Evolutionary conservation across 192 early-diverging fungal genomes (phyloP).

Genomic region (Rhizophagus prolifer): DNA sequence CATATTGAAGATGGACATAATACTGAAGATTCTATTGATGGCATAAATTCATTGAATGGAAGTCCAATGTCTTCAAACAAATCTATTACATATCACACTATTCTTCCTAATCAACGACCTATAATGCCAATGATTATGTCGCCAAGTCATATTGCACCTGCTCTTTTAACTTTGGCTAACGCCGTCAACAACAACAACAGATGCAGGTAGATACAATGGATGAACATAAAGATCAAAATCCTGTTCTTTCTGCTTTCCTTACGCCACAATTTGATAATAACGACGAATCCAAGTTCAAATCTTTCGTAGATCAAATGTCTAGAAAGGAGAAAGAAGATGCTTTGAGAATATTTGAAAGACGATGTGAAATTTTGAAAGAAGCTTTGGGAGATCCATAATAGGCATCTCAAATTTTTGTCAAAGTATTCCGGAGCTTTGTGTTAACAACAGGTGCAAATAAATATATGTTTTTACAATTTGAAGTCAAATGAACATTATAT

Average conservation of each 20-base stretch:
- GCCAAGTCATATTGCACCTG: conserved; percentile 20
- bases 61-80: not conserved
- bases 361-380: conserved; percentile 49
- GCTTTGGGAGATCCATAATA: not conserved
- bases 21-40: conserved; percentile 1
- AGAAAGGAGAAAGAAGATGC: conserved; percentile 53
- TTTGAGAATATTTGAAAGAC: conserved; percentile 54
- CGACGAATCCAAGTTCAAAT: conserved; percentile 43
- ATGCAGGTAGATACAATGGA: not conserved
- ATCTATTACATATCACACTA: conserved; percentile 5
- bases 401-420: not conserved
- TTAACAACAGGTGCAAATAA: not conserved
- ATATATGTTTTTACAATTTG: not conserved
- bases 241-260: not conserved
- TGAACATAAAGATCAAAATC: not conserved
- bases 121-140: conserved; percentile 14
- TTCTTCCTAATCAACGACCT: conserved; percentile 25
- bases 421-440: not conserved
- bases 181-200: conserved; percentile 6
- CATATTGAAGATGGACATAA: conserved; percentile 18
- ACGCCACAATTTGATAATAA: conserved; percentile 17
- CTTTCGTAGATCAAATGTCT: conserved; percentile 47
- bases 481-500: not conserved
- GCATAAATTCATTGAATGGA: not conserved
- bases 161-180: conserved; percentile 29